Evolutionary conservation across 352 stramenopile species (phyloP), one percentile per base, ranked within the genome.

Genomic region (Pythium sukuiense): DNA sequence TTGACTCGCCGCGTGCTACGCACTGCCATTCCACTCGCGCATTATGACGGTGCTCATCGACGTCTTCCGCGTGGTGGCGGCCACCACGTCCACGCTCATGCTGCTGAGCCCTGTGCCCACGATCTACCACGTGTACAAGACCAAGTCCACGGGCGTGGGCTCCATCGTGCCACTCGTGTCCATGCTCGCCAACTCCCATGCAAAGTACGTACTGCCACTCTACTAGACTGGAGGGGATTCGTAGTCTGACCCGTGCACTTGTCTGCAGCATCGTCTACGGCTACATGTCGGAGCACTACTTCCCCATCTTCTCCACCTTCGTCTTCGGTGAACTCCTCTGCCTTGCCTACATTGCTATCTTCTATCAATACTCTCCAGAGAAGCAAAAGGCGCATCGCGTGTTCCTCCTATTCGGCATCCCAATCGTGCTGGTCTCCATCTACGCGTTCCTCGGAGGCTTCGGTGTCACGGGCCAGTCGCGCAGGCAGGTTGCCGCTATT

Each of bases 151-250:
- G 12, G 76, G 76, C 7, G 65, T 72, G 61, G 73, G 67, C 33
- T 87, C 79, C 24, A 76, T 88, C 37, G 69, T 83, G n/a, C 77
- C 79, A 9, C 67, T 87, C 12, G 75, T 83, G 50, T 70, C 76
- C 24, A 65, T 81, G 24, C 70, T 83, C 30, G 58, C 67, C 8
- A 87, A 83, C 55, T 75, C 60, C 26, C 71, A 83, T 54, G 61
- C 71, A 6, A 80, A 46, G 55, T 70, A 49, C 27, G 55, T 20
- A 3, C 32, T 35, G 4, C 32, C 32, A 35, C n/a, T n/a, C n/a
- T n/a, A n/a, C n/a, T n/a, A n/a, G n/a, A n/a, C n/a, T n/a, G n/a
- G n/a, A n/a, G n/a, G n/a, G n/a, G n/a, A n/a, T n/a, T n/a, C n/a
- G n/a, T n/a, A n/a, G n/a, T n/a, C n/a, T n/a, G n/a, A n/a, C n/a